These are phyloP conservation scores for Talaromyces adpressus DNA, from an alignment of 495 filamentous ascomycete species.

Conservation along the genomic window DNA sequence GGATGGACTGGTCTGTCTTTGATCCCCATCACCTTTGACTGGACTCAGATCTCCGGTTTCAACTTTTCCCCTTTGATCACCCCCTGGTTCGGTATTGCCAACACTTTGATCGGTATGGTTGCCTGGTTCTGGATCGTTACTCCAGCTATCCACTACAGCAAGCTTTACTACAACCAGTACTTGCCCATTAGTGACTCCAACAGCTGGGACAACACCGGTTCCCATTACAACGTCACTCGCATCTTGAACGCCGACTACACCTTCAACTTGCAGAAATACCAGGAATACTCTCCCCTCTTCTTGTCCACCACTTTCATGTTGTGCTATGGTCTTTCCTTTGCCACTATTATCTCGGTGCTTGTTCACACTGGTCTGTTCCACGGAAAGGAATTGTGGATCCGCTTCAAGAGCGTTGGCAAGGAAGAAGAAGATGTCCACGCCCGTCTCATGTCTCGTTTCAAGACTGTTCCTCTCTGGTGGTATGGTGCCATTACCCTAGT, in stretches of 20 bases:
- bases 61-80: constrained; percentile 60
- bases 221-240: constrained; percentile 41
- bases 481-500: constrained; percentile 40
- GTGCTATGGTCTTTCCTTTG: constrained; percentile 54
- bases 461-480: constrained; percentile 58
- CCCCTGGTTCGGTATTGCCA: constrained; percentile 58
- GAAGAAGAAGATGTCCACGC: constrained; percentile 63
- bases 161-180: constrained; percentile 41
- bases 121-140: constrained; percentile 47
- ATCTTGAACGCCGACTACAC: constrained; percentile 47
- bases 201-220: constrained; percentile 52
- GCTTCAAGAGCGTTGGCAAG: constrained; percentile 36
- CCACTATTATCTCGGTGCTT: constrained; percentile 47
- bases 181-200: constrained; percentile 49
- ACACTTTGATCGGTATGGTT: constrained; percentile 49
- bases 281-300: constrained; percentile 53
- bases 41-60: constrained; percentile 61
- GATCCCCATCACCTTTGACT: constrained; percentile 61
- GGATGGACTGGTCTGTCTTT: constrained; percentile 54
- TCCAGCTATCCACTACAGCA: constrained; percentile 45
- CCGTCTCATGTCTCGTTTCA: constrained; percentile 54
- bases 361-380: constrained; percentile 50
- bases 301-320: constrained; percentile 54
- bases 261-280: constrained; percentile 48
- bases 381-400: constrained; percentile 46